Base-by-base conservation (phyloP, 768 basidiomycete species). In the Harrya chromipes region DNA sequence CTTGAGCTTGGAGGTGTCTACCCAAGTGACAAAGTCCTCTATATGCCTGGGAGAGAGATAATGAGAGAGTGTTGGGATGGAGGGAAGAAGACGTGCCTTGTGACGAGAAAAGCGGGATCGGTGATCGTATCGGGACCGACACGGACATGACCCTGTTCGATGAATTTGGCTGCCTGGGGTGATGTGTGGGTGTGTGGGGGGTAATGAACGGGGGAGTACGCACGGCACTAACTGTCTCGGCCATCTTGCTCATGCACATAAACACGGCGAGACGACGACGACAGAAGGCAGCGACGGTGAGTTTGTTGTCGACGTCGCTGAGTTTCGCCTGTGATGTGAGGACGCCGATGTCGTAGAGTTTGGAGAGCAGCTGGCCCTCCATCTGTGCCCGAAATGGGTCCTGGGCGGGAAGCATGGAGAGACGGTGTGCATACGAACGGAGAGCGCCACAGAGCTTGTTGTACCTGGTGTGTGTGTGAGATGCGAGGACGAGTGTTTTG, bases 11-110 rank as follows among this genome's bases (percentile, higher is more conserved):
- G 91, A 94, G 21, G 92, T 92, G 65, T 97, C 94, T 19, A 98
- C 94, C 97, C 97, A 99, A 31, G 97, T 99, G 39, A 98, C 92
- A 70, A 94, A 99, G 77, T 99, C 97, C 64, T 98, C 94, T 94
- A 97, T 94, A 57, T 93, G 89, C 60, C 95, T 90, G 50, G 20
- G 29, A 23, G 29, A 23, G 29, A 19, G 27, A 40, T 35, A 33
- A 20, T 55, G 41, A 52, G 52, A 53, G 45, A 21, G 21, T 19
- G 27, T 4, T 10, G 43, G 38, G 27, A 34, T 52, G 39, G 31
- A 36, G 34, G 26, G 38, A 14, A 23, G 21, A 41, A 21, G 45
- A 50, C 76, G 26, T 58, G 84, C 90, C 90, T 77, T 35, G 92
- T 95, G 51, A 99, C 93, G 44, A 99, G 78, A 73, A 85, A 97